Evolutionary conservation across 441 rosid genomes (phyloP).

Genomic region (Adansonia grandidieri): DNA sequence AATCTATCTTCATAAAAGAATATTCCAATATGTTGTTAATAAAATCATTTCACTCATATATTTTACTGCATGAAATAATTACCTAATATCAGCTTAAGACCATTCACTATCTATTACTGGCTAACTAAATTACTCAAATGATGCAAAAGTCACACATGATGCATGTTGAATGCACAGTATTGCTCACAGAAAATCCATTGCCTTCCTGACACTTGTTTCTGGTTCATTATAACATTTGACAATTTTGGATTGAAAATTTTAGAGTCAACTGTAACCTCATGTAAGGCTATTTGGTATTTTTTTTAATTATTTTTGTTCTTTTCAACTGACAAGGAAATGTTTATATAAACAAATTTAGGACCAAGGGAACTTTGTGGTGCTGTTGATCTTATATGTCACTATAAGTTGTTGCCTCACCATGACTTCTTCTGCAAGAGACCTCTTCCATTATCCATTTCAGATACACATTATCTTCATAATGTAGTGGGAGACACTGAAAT

Average conservation of each 20-base stretch:
- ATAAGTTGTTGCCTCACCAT: constrained; percentile 79
- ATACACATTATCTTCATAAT: constrained; percentile 86
- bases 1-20: not conserved
- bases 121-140: not conserved
- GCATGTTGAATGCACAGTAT: not conserved
- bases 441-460: constrained; percentile 80
- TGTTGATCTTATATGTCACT: constrained; percentile 80
- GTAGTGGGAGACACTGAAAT: constrained; percentile 82
- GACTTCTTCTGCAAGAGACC: constrained; percentile 92
- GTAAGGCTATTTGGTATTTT: not conserved
- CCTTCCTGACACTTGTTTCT: not conserved
- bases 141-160: not conserved
- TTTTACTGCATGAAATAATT: not conserved
- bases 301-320: not conserved
- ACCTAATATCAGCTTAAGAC: not conserved
- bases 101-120: not conserved
- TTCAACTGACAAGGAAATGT: constrained; percentile 27
- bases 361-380: constrained; percentile 89
- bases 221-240: not conserved
- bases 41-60: not conserved
- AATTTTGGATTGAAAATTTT: constrained; percentile 2
- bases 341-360: constrained; percentile 48
- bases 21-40: not conserved
- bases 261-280: constrained; percentile 5
- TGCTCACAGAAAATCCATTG: not conserved